Conservation (phyloP, 306 rosid genomes). For the Gleditsia sinensis region DNA sequence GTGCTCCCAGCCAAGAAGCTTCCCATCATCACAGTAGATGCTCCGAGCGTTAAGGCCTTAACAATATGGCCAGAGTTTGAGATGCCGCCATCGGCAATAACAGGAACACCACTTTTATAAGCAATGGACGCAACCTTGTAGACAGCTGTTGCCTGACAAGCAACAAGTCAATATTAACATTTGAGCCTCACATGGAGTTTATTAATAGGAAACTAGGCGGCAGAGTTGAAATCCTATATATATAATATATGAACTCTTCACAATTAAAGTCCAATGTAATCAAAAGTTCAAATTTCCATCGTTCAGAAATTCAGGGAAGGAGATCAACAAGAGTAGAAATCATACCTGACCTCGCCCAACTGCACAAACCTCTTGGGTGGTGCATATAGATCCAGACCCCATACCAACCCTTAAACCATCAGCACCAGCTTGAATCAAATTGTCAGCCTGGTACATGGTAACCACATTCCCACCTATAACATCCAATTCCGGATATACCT, state of each 20-base stretch:
- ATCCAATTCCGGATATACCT: slow-evolving; percentile 63
- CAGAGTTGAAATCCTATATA: too few species aligned
- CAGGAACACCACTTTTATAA: slow-evolving; percentile 57
- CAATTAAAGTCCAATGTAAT: slow-evolving; percentile 13
- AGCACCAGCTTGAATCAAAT: slow-evolving; percentile 82
- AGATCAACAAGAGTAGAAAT: background rate
- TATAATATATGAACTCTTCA: too few species aligned
- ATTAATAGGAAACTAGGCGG: background rate
- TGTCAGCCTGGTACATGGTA: slow-evolving; percentile 83
- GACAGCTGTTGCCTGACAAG: slow-evolving; percentile 24
- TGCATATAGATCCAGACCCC: slow-evolving; percentile 98
- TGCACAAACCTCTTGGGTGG: slow-evolving; percentile 96
- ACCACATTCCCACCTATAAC: slow-evolving; percentile 97
- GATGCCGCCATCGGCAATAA: slow-evolving; percentile 80
- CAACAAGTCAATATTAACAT: background rate
- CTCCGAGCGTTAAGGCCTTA: slow-evolving; percentile 53
- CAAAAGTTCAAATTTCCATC: background rate
- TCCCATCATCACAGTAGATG: slow-evolving; percentile 82
- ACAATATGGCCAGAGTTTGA: slow-evolving; percentile 52
- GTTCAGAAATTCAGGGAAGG: background rate
- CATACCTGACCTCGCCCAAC: slow-evolving; percentile 96
- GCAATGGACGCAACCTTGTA: slow-evolving; percentile 68
- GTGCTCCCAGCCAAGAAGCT: slow-evolving; percentile 71
- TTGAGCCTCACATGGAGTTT: background rate
- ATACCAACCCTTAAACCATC: slow-evolving; percentile 94